A percentile compares a stretch with the other conserved stretches of the same genome.
Conservation (phyloP, 208 protist genomes). For the Trypanosoma cruzi region DNA sequence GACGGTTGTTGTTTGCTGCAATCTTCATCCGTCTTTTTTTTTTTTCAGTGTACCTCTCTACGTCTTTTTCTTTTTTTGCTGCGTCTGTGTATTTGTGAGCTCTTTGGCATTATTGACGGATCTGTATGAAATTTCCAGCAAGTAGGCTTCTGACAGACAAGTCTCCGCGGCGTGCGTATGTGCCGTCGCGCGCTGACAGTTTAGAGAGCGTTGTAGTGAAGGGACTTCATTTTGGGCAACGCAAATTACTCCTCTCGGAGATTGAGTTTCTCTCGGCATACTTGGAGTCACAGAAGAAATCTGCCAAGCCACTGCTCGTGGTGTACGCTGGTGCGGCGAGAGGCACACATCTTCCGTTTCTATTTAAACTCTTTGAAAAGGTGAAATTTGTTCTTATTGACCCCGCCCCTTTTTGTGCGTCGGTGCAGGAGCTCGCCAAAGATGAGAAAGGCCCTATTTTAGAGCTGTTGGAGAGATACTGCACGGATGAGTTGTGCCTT, state of each 20-base stretch:
- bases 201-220: slow-evolving; percentile 60
- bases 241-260: slow-evolving; percentile 95
- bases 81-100: neutral
- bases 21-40: neutral
- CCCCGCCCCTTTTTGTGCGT: slow-evolving; percentile 84
- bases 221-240: slow-evolving; percentile 94
- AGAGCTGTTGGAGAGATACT: slow-evolving; percentile 83
- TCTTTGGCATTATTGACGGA: slow-evolving; percentile 7
- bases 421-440: slow-evolving; percentile 44
- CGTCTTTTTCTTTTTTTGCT: neutral
- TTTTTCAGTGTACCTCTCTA: too few relatives aligned
- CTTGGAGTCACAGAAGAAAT: slow-evolving; percentile 8
- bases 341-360: slow-evolving; percentile 90
- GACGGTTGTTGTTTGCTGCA: neutral
- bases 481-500: slow-evolving; percentile 90
- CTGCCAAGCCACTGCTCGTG: slow-evolving; percentile 57
- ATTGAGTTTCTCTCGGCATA: slow-evolving; percentile 91
- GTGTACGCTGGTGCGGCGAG: slow-evolving; percentile 96
- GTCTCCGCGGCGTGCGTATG: slow-evolving; percentile 53
- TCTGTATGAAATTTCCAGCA: slow-evolving; percentile 52
- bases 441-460: slow-evolving; percentile 46
- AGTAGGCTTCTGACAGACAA: slow-evolving; percentile 39
- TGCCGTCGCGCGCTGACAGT: slow-evolving; percentile 41
- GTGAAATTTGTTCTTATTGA: slow-evolving; percentile 94
- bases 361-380: slow-evolving; percentile 75